A percentile compares a stretch with the other conserved stretches of the same genome.
Conservation (phyloP, 805 yeast genomes). For the Candida railenensis region DNA sequence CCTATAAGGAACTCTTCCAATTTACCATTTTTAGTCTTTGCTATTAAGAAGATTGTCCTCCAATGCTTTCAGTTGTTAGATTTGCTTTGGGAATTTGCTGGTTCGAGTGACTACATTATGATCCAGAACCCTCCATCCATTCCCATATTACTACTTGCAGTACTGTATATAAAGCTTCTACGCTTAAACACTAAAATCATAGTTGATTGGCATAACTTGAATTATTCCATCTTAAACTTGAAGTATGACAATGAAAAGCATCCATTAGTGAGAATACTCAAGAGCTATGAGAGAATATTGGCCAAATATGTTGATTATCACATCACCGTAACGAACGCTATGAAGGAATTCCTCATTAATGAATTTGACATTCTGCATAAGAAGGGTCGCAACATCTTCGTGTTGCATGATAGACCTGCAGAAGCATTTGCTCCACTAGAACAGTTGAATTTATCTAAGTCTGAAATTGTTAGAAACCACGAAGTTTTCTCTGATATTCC, state of each 20-base stretch:
- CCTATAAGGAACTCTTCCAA: constrained; percentile 34
- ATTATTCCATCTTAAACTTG: constrained; percentile 75
- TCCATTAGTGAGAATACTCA: constrained; percentile 61
- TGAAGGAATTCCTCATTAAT: constrained; percentile 58
- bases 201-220: constrained; percentile 96
- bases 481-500: constrained; percentile 26
- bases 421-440: constrained; percentile 56
- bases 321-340: constrained; percentile 74
- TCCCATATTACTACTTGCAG: constrained; percentile 70
- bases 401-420: constrained; percentile 87
- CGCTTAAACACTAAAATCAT: constrained; percentile 61
- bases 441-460: constrained; percentile 28
- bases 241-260: constrained; percentile 54
- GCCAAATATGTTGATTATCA: constrained; percentile 53
- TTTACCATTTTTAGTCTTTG: constrained; percentile 60
- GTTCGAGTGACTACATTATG: constrained; percentile 60
- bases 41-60: constrained; percentile 51
- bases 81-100: constrained; percentile 53
- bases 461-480: constrained; percentile 24
- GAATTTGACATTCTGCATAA: constrained; percentile 50
- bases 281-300: constrained; percentile 52
- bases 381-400: constrained; percentile 42
- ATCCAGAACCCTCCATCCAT: constrained; percentile 93
- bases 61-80: constrained; percentile 52
- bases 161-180: constrained; percentile 48